Evolutionary conservation across 139 green algal species (phyloP), one percentile per base, ranked within the genome.

Genomic region (Spirogloea muscicola): DNA sequence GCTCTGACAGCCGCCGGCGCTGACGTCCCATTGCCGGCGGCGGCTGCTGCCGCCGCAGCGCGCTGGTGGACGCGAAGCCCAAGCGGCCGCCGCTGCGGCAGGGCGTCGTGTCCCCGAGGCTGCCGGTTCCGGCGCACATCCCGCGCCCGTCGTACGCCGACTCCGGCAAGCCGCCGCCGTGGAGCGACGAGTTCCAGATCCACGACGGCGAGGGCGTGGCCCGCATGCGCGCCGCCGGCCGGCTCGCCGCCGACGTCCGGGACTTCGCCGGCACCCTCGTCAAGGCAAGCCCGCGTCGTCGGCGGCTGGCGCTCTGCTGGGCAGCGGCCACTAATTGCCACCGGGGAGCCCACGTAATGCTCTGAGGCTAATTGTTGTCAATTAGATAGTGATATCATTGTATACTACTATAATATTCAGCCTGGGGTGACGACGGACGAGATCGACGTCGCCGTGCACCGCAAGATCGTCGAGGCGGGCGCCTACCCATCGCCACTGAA

Each of bases 401-500:
- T n/a, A n/a, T n/a, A n/a, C n/a, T n/a, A n/a, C n/a, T n/a, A n/a
- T n/a, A n/a, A n/a, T n/a, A n/a, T n/a, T n/a, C 69, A 77, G 71
- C 86, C 91, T 0, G 94, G 94, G 25, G 83, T 97, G 1, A 96
- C 88, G 2, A 98, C 94, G 16, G 92, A 98, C 31, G 85, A 89
- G 21, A 98, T 99, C 63, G 94, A 99, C 86, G 69, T 72, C 29
- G 85, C 80, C 7, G 92, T 97, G 60, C 93, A 98, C 58, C 51
- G 89, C 25, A 92, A 92, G 84, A 91, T 88, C 1, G 76, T 95
- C 10, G 89, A 90, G 0, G 84, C 81, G n/a, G 88, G 87, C 1
- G 92, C 93, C 1, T 98, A 99, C 85, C 94, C 94, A 1, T 96
- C 90, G 4, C 94, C 94, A n/a, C n/a, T 82, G 29, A 96, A 91